Conservation (phyloP, 228 moss, liverwort and hornwort species). For the Sphagnum magellanicum region DNA sequence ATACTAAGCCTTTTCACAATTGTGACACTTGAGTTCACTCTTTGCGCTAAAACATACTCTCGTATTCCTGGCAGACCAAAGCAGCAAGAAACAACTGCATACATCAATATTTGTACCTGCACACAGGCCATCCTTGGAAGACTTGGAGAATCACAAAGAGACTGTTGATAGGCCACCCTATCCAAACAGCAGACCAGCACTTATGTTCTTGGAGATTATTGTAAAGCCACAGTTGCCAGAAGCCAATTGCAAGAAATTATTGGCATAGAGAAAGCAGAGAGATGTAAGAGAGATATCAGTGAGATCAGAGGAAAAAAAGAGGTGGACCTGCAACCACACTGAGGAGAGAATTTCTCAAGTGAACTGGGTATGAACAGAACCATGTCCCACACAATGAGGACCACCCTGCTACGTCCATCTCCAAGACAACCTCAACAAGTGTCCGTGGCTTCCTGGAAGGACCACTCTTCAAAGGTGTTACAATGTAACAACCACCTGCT, state of each 20-base stretch:
- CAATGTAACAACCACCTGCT: conserved; percentile 66
- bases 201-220: too few relatives aligned
- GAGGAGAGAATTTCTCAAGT: conserved; percentile 57
- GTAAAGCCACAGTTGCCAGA: too few relatives aligned
- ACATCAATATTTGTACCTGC: too few relatives aligned
- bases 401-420: conserved; percentile 70
- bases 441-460: conserved; percentile 45
- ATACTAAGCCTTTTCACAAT: conserved; percentile 57
- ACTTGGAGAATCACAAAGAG: too few relatives aligned
- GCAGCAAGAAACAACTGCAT: not conserved
- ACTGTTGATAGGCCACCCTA: too few relatives aligned
- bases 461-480: conserved; percentile 53
- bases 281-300: too few relatives aligned
- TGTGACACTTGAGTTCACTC: conserved; percentile 58
- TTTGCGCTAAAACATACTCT: conserved; percentile 65
- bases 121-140: too few relatives aligned
- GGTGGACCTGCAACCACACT: conserved; percentile 57
- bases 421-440: conserved; percentile 58
- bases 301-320: not conserved
- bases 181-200: too few relatives aligned
- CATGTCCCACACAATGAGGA: conserved; percentile 63
- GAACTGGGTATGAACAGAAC: conserved; percentile 49
- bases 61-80: conserved; percentile 40
- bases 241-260: too few relatives aligned
- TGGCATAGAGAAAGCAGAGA: too few relatives aligned